Evolutionary conservation across 148 eudicot genomes (phyloP).

Genomic region (Cornus florida): DNA sequence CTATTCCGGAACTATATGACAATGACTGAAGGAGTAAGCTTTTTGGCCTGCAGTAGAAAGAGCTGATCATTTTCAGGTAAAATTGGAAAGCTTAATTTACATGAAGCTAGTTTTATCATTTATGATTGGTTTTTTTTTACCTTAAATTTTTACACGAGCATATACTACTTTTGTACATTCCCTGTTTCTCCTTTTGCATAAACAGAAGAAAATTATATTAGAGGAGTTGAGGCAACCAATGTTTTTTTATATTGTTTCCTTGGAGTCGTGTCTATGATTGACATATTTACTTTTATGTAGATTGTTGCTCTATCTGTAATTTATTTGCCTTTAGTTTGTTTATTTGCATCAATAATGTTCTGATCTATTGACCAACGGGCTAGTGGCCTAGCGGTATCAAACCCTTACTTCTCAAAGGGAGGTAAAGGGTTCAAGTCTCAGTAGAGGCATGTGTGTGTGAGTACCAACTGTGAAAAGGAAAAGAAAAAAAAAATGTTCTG

Average conservation of each 20-base stretch:
- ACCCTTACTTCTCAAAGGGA: too few relatives aligned
- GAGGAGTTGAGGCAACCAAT: not conserved
- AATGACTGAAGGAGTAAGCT: not conserved
- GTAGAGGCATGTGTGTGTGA: too few relatives aligned
- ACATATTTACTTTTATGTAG: not conserved
- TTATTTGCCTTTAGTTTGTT: too few relatives aligned
- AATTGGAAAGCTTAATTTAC: not conserved
- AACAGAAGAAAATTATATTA: not conserved
- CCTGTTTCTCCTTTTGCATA: not conserved
- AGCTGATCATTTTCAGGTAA: constrained; percentile 9
- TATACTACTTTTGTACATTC: not conserved
- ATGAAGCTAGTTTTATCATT: not conserved
- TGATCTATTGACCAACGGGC: not conserved
- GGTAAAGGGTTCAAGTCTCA: too few relatives aligned
- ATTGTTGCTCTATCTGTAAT: not conserved
- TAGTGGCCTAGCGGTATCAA: too few relatives aligned
- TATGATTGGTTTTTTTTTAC: not conserved
- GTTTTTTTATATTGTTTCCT: not conserved
- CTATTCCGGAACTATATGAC: not conserved
- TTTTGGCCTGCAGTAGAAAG: constrained; percentile 1
- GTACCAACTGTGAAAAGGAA: too few relatives aligned
- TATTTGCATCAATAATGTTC: too few relatives aligned
- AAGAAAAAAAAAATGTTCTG: too few relatives aligned
- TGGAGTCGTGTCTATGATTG: not conserved
- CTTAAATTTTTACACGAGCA: not conserved